Base-by-base conservation (phyloP, 257 asterid genomes). In the Solanum raphanifolium region DNA sequence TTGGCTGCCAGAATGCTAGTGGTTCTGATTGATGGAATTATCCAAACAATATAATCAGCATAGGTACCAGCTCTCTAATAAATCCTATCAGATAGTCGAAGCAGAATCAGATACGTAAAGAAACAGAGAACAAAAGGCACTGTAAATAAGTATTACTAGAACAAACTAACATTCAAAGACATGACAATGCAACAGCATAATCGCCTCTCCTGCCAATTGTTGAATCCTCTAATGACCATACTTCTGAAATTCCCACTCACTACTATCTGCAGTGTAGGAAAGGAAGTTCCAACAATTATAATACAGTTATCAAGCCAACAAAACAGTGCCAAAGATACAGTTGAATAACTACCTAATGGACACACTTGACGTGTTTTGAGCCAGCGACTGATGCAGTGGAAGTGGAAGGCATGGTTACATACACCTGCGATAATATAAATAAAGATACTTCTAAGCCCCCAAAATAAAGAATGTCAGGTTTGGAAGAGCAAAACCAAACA, bases 401-500 rank as follows among this genome's bases (percentile, higher is more conserved):
- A 87, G 73, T 83, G 89, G 75, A 87, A 87, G 52, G 89, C 89
- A 82, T 87, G 89, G 13, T 86, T 86, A 34, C 88, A 86, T 25
- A 79, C 84, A 79, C 84, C 84, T 43, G 84, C 20, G 5, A 41
- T 79, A 86, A 48, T 38, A 31, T 15, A 13, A 66, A 72, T 38
- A 18, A 66, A 66, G 35, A 65, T 23, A 32, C 23, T 38, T 34
- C 68, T 20, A 60, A 48, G 21, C 39, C 41, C 38, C 55, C 12
- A 23, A 5, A 74, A 75, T 31, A 31, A 16, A 31, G 76, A 69
- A 31, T 39, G 43, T 8, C 79, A 72, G 21, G 43, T 55, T 6
- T 12, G 43, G 79, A 72, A 72, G 79, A 18, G 46, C 43, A 72
- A 72, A 69, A 18, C 27, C 81, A 72, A 72, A 32, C 27, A 72